These are phyloP conservation scores for Backusella luteola DNA, from an alignment of 192 early-diverging fungal species.

Conservation along the genomic window DNA sequence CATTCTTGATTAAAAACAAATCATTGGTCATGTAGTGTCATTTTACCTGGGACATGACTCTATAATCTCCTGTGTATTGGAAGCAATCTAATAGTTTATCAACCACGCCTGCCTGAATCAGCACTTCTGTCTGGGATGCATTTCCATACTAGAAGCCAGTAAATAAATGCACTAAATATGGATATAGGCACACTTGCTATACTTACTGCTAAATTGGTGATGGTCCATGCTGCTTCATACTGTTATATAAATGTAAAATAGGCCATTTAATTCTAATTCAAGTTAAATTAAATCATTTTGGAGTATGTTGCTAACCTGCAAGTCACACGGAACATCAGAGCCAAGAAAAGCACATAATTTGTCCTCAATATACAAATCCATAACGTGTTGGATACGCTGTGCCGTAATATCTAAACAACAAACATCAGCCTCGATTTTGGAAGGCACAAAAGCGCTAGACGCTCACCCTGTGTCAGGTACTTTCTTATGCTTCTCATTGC, in stretches of 20 bases:
- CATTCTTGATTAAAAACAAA: neutral
- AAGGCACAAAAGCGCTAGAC: no score
- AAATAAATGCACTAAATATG: neutral
- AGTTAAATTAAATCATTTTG: neutral
- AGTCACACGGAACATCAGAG: neutral
- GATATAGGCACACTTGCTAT: neutral
- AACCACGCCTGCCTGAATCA: slow-evolving; percentile 14
- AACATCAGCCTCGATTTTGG: no score
- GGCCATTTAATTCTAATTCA: neutral
- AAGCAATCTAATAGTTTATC: slow-evolving; percentile 20
- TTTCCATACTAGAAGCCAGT: slow-evolving; percentile 10
- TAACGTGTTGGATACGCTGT: slow-evolving; percentile 13
- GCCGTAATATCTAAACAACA: slow-evolving; percentile 5
- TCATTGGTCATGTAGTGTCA: neutral
- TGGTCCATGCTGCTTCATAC: slow-evolving; percentile 32
- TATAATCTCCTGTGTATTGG: neutral
- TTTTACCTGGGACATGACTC: slow-evolving; percentile 25
- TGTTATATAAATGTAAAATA: neutral
- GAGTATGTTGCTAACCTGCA: slow-evolving; percentile 12
- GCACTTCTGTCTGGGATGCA: slow-evolving; percentile 17
- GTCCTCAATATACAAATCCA: slow-evolving; percentile 16
- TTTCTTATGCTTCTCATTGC: slow-evolving; percentile 7
- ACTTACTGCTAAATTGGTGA: slow-evolving; percentile 31
- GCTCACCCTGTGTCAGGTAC: slow-evolving; percentile 5
- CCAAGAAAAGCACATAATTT: neutral